phyloP scores from a whole-genome alignment of 2,329 filamentous ascomycete genomes.

The Septoria linicola region DNA sequence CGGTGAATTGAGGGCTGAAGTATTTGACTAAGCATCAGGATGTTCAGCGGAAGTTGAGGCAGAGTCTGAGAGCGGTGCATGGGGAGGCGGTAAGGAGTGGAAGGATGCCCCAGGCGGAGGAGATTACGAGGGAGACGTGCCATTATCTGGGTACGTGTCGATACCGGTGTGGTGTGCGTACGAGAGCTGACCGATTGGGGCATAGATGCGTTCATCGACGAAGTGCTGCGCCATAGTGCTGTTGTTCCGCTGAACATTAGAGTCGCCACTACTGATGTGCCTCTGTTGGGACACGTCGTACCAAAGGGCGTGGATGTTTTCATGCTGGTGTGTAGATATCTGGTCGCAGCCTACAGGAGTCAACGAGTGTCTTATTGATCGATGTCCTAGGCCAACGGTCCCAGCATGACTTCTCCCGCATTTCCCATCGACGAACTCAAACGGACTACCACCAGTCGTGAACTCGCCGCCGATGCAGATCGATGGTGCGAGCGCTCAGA shows the following conservation, averaged over 20 bases:
- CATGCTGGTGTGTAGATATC: too few species aligned
- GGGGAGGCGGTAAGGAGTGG: neutral
- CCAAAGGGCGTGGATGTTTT: slow-evolving; percentile 11
- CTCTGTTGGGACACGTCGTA: slow-evolving; percentile 5
- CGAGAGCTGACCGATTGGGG: too few species aligned
- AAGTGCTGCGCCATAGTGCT: neutral
- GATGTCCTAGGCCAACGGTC: slow-evolving; percentile 1
- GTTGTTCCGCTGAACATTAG: slow-evolving; percentile 4
- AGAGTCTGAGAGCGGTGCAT: neutral
- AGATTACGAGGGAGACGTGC: too few species aligned
- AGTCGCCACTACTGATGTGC: slow-evolving; percentile 3
- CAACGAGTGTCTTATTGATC: too few species aligned
- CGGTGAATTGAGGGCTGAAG: slow-evolving; percentile 43
- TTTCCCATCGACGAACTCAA: neutral
- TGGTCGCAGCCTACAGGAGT: too few species aligned
- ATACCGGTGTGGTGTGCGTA: too few species aligned
- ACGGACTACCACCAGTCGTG: slow-evolving; percentile 2
- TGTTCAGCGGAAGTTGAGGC: slow-evolving; percentile 46
- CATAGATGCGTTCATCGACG: slow-evolving; percentile 15
- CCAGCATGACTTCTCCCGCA: neutral
- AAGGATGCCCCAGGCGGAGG: neutral
- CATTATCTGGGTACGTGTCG: too few species aligned
- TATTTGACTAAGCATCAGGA: slow-evolving; percentile 37
- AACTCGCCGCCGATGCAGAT: neutral
- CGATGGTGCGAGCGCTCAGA: neutral